Base-by-base conservation (phyloP, 495 filamentous ascomycete species). In the Acidomyces sp. region DNA sequence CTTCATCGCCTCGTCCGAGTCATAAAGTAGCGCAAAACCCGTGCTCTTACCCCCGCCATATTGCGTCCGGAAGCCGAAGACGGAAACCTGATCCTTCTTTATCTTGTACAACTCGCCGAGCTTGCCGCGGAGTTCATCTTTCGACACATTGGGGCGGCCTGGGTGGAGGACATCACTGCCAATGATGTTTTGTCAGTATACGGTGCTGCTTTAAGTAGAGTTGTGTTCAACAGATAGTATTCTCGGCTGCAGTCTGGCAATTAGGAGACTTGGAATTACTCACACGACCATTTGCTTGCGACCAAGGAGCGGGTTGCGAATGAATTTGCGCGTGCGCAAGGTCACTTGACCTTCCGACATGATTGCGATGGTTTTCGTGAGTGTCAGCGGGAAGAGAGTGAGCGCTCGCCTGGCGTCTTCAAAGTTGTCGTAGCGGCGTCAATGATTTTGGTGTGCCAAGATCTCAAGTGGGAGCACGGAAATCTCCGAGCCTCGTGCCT, bases 241-340 rank as follows among this genome's bases (percentile, higher is more conserved):
- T 24, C 31, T 4, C 18, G 17, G 40, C 17, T 10, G 31, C 13
- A n/a, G n/a, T n/a, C n/a, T n/a, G n/a, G n/a, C n/a, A n/a, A n/a
- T n/a, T n/a, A n/a, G n/a, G n/a, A n/a, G n/a, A n/a, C n/a, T n/a
- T n/a, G n/a, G n/a, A n/a, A 32, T n/a, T 27, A 82, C 92, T 77
- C 88, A 99, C 90, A 96, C 84, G 69, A 99, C 92, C 90, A 99
- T 96, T 78, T 99, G 92, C 75, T 90, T 94, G 61, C 88, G 81
- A 60, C 77, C 87, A 53, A 99, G 82, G 62, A 99, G 84, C 62
- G 92, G 82, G 74, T 99, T 99, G 69, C 85, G 81, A 67, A 96
- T 92, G 85, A 99, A 99, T 75, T 99, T 99, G 81, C 92, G 88
- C 66, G 92, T 99, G 69, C 92, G 83, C 73, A 99, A 70, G 55